A percentile compares a stretch with the other conserved stretches of the same genome.
Conservation (phyloP, 139 green algal genomes). For the Choricystis sp. region DNA sequence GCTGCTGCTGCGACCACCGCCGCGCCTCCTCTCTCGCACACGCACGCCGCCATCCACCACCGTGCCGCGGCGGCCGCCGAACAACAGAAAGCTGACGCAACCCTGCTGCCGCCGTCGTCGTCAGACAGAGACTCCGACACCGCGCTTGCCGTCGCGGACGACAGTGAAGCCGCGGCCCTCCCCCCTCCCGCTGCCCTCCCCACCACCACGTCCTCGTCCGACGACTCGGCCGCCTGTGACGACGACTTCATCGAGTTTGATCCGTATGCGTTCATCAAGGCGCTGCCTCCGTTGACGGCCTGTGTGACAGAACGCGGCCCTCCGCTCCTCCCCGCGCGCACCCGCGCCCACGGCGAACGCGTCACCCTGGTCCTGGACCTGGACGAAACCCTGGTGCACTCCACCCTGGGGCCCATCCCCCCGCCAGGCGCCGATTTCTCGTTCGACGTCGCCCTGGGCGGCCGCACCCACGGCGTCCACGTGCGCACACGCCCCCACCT, state of each 20-base stretch:
- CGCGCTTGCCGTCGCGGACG: not conserved
- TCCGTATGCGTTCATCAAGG: conserved; percentile 60
- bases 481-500: conserved; percentile 50
- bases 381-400: conserved; percentile 95
- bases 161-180: too few relatives aligned
- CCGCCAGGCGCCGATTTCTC: conserved; percentile 41
- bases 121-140: too few relatives aligned
- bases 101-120: too few relatives aligned
- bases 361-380: conserved; percentile 83
- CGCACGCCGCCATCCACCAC: too few relatives aligned
- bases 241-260: conserved; percentile 59
- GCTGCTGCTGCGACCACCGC: not conserved
- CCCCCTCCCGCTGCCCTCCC: too few relatives aligned
- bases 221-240: conserved; percentile 1
- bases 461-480: conserved; percentile 39
- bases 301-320: conserved; percentile 9
- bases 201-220: not conserved
- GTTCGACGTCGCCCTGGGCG: conserved; percentile 54
- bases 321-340: conserved; percentile 25
- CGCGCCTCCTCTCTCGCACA: not conserved
- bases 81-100: not conserved
- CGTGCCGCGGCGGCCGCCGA: too few relatives aligned
- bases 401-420: conserved; percentile 23
- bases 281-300: conserved; percentile 35
- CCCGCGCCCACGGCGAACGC: conserved; percentile 20